A percentile compares a stretch with the other conserved stretches of the same genome.
Conservation (phyloP, 371 early-diverging fungal genomes). For the Chytridium lagenaria region DNA sequence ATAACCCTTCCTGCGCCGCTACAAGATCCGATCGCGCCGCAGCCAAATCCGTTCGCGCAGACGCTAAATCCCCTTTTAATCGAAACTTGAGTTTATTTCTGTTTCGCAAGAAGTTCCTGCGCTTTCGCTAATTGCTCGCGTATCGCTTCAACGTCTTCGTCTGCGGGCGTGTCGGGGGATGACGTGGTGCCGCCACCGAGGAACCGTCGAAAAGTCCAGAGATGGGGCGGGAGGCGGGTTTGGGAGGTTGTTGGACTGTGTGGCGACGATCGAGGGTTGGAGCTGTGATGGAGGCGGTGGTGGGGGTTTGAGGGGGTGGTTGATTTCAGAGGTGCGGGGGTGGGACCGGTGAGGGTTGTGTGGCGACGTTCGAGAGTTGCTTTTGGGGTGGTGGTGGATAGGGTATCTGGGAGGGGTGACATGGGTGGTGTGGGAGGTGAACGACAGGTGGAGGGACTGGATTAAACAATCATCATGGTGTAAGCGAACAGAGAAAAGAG, state of each 20-base stretch:
- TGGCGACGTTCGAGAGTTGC: constrained; percentile 4
- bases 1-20: not conserved
- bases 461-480: too few relatives aligned
- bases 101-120: constrained; percentile 44
- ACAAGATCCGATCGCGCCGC: constrained; percentile 20
- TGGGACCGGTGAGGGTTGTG: not conserved
- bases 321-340: not conserved
- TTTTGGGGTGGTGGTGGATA: not conserved
- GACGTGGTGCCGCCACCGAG: not conserved
- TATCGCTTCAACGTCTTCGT: constrained; percentile 27
- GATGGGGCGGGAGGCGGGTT: constrained; percentile 11
- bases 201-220: constrained; percentile 7
- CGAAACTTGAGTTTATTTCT: constrained; percentile 40
- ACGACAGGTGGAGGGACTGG: constrained; percentile 16
- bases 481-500: not conserved
- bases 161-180: not conserved
- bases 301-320: not conserved
- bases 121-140: constrained; percentile 43
- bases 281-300: not conserved
- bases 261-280: constrained; percentile 22
- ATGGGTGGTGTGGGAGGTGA: constrained; percentile 16
- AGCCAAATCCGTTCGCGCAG: constrained; percentile 37
- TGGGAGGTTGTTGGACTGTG: not conserved
- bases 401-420: constrained; percentile 10
- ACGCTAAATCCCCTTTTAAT: constrained; percentile 42